Percentiles rank a stretch among this genome's conserved stretches.
Conservation (phyloP, 352 stramenopile genomes). For the Globisporangium mamillatum region DNA sequence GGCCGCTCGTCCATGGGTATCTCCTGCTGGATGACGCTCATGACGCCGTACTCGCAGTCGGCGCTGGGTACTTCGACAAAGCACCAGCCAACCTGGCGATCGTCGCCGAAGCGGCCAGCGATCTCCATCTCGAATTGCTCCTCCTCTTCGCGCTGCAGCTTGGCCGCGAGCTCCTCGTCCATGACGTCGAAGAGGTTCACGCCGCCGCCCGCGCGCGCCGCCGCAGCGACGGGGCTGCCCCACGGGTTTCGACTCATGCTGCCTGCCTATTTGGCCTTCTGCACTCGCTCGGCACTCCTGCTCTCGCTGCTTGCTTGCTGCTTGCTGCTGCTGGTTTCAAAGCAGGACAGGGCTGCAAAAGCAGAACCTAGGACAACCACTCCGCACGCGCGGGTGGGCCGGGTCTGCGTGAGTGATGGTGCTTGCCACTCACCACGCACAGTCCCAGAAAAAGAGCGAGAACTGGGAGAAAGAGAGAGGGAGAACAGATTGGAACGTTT, state of each 20-base stretch:
- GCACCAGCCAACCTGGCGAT: slow-evolving; percentile 58
- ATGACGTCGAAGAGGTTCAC: slow-evolving; percentile 68
- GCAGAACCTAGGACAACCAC: slow-evolving; percentile 17
- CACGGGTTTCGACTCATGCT: slow-evolving; percentile 30
- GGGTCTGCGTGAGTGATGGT: slow-evolving; percentile 26
- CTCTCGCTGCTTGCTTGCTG: slow-evolving; percentile 6
- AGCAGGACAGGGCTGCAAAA: slow-evolving; percentile 3
- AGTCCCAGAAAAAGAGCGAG: slow-evolving; percentile 11
- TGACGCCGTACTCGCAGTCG: slow-evolving; percentile 49
- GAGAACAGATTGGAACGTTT: background rate
- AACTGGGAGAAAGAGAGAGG: background rate
- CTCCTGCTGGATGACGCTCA: slow-evolving; percentile 74
- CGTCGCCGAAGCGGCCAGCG: slow-evolving; percentile 56
- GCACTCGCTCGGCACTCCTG: background rate
- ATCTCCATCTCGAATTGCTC: slow-evolving; percentile 67
- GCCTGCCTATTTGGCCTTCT: background rate
- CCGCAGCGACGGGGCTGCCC: slow-evolving; percentile 23
- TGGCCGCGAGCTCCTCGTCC: slow-evolving; percentile 65
- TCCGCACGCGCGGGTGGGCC: background rate
- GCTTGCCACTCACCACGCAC: background rate
- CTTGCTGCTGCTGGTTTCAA: slow-evolving; percentile 11
- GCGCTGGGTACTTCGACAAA: slow-evolving; percentile 72
- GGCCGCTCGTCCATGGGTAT: slow-evolving; percentile 43
- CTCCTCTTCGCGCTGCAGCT: slow-evolving; percentile 68
- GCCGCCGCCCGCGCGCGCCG: slow-evolving; percentile 17